A percentile compares a stretch with the other conserved stretches of the same genome.
Conservation (phyloP, 108 stramenopile species). For the Fragilaria crotonensis region DNA sequence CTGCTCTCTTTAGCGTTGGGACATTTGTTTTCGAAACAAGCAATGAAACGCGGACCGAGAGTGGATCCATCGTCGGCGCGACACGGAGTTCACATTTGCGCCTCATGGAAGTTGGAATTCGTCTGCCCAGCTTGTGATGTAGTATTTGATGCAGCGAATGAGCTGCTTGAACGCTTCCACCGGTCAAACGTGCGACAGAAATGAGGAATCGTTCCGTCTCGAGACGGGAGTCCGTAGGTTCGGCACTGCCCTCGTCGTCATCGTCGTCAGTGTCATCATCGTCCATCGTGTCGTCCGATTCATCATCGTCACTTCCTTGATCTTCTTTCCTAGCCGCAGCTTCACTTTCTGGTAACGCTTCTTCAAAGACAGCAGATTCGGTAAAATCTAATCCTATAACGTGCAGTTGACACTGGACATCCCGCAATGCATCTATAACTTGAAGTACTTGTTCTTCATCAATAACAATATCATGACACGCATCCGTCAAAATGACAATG, state of each 20-base stretch:
- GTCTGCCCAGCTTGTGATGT: slow-evolving; percentile 20
- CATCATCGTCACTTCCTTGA: neutral
- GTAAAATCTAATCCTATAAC: slow-evolving; percentile 61
- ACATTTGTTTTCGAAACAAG: slow-evolving; percentile 30
- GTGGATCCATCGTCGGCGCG: slow-evolving; percentile 45
- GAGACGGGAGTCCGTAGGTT: neutral
- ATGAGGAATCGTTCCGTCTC: slow-evolving; percentile 46
- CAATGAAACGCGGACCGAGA: slow-evolving; percentile 35
- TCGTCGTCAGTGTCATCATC: slow-evolving; percentile 5
- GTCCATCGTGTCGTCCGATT: neutral
- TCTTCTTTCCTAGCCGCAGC: neutral
- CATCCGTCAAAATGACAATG: slow-evolving; percentile 79
- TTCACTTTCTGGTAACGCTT: slow-evolving; percentile 3
- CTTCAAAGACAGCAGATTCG: slow-evolving; percentile 17
- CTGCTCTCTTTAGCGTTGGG: slow-evolving; percentile 35
- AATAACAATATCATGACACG: slow-evolving; percentile 52
- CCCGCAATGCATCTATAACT: slow-evolving; percentile 47
- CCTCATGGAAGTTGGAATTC: slow-evolving; percentile 27
- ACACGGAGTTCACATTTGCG: slow-evolving; percentile 56
- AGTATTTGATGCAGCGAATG: slow-evolving; percentile 47
- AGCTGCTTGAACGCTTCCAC: slow-evolving; percentile 63
- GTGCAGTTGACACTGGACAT: slow-evolving; percentile 37
- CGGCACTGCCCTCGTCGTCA: slow-evolving; percentile 14
- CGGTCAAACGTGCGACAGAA: slow-evolving; percentile 57
- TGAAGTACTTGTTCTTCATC: slow-evolving; percentile 38